A percentile compares a stretch with the other conserved stretches of the same genome.
These are phyloP conservation scores for Candida patagonica DNA, from an alignment of 805 yeast species.

Conservation along the genomic window DNA sequence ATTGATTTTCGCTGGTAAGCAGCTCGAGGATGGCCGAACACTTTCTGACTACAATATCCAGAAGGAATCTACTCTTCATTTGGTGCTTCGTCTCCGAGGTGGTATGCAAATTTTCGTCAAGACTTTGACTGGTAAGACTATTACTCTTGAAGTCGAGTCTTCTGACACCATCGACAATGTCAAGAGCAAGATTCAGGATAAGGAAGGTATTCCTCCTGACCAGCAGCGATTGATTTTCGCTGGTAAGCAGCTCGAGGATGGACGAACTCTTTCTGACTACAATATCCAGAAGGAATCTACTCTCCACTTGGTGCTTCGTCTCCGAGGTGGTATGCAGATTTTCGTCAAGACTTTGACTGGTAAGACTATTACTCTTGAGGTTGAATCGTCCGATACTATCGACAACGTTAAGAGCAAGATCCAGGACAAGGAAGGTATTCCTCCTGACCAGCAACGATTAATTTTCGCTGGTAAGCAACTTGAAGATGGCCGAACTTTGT, in stretches of 20 bases:
- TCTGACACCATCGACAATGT: conserved; percentile 93
- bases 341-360: conserved; percentile 87
- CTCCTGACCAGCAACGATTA: conserved; percentile 93
- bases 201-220: conserved; percentile 95
- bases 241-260: conserved; percentile 93
- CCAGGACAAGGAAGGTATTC: conserved; percentile 94
- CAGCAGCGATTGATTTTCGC: conserved; percentile 92
- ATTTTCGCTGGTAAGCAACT: conserved; percentile 95
- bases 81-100: conserved; percentile 84
- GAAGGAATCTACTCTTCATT: conserved; percentile 81
- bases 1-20: conserved; percentile 92
- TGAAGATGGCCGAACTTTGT: conserved; percentile 90
- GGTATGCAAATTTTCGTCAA: conserved; percentile 85
- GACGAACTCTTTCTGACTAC: conserved; percentile 89
- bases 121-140: conserved; percentile 85
- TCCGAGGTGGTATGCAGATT: conserved; percentile 91
- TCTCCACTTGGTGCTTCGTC: conserved; percentile 72
- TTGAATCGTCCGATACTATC: conserved; percentile 90
- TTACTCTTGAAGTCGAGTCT: conserved; percentile 83
- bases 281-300: conserved; percentile 93
- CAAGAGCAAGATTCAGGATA: conserved; percentile 89
- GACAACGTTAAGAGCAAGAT: conserved; percentile 93
- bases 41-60: conserved; percentile 91
- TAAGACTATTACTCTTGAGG: conserved; percentile 81
- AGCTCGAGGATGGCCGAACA: conserved; percentile 91